Conservation (phyloP, 1,284 basidiomycete species). For the Sphagnurus paluster region DNA sequence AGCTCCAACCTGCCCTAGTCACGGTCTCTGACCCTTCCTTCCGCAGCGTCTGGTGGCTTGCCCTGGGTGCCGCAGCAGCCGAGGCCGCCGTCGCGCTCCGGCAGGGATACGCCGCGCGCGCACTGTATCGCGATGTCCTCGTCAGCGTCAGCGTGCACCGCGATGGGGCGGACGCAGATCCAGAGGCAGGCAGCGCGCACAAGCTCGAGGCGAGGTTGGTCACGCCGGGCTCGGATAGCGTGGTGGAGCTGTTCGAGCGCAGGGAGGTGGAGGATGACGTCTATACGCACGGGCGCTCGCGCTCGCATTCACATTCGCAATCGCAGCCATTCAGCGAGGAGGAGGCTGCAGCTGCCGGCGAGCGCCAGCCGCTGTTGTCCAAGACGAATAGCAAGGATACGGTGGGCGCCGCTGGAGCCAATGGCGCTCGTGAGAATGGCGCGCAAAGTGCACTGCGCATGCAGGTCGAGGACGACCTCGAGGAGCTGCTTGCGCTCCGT, state of each 20-base stretch:
- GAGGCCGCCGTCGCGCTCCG: slow-evolving; percentile 62
- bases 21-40: slow-evolving; percentile 63
- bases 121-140: slow-evolving; percentile 66
- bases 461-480: slow-evolving; percentile 62
- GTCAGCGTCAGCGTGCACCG: slow-evolving; percentile 30
- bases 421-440: too few species aligned
- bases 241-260: slow-evolving; percentile 17
- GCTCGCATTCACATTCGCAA: too few species aligned
- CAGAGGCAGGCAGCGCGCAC: too few species aligned
- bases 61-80: slow-evolving; percentile 66
- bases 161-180: slow-evolving; percentile 1
- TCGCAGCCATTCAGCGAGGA: slow-evolving; percentile 12
- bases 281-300: slow-evolving; percentile 5
- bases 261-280: slow-evolving; percentile 19
- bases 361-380: slow-evolving; percentile 21
- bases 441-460: slow-evolving; percentile 29
- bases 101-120: slow-evolving; percentile 69
- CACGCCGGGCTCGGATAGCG: slow-evolving; percentile 6
- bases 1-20: slow-evolving; percentile 43
- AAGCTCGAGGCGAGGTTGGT: background rate
- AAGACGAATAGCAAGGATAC: background rate
- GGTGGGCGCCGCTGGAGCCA: slow-evolving; percentile 13
- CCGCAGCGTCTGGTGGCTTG: slow-evolving; percentile 69
- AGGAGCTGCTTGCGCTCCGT: slow-evolving; percentile 59
- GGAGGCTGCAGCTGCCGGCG: slow-evolving; percentile 7